Percentiles rank a stretch among this genome's conserved stretches.
These are phyloP conservation scores for Penicillium goetzii DNA, from an alignment of 495 filamentous ascomycete genomes.

Conservation along the genomic window DNA sequence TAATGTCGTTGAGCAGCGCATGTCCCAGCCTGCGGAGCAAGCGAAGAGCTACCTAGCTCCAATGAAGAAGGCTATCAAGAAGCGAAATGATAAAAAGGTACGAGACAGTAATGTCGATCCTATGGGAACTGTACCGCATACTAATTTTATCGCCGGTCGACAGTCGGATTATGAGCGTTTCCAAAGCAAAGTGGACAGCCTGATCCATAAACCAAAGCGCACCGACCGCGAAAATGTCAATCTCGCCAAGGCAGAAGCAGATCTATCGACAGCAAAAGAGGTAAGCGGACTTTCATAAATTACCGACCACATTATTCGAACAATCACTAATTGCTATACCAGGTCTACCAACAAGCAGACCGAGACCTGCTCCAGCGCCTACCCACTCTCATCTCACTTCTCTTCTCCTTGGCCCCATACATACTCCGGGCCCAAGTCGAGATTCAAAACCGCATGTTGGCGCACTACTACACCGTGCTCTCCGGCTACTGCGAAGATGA, in stretches of 20 bases:
- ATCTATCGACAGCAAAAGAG: conserved; percentile 68
- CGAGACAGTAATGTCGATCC: background rate
- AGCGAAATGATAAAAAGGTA: conserved; percentile 82
- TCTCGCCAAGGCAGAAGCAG: conserved; percentile 77
- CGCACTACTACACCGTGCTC: conserved; percentile 80
- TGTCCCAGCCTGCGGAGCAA: conserved; percentile 72
- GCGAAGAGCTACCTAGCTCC: conserved; percentile 73
- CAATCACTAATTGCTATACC: conserved; percentile 8
- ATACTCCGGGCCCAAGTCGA: conserved; percentile 74
- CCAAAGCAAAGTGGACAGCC: conserved; percentile 71
- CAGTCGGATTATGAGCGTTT: conserved; percentile 84
- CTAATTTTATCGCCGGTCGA: background rate
- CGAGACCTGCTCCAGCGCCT: conserved; percentile 75
- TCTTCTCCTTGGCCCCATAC: conserved; percentile 79
- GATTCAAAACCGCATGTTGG: conserved; percentile 83
- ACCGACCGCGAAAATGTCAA: conserved; percentile 77
- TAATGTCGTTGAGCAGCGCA: conserved; percentile 67
- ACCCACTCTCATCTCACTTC: conserved; percentile 72
- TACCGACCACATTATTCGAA: background rate
- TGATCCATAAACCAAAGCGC: conserved; percentile 70
- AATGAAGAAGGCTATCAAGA: conserved; percentile 90
- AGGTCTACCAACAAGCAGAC: conserved; percentile 85
- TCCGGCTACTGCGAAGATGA: conserved; percentile 76
- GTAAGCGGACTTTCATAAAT: conserved; percentile 42
- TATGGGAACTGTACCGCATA: background rate